Evolutionary conservation across 1,284 basidiomycete genomes (phyloP).

Genomic region (Leccinum subrobustum): DNA sequence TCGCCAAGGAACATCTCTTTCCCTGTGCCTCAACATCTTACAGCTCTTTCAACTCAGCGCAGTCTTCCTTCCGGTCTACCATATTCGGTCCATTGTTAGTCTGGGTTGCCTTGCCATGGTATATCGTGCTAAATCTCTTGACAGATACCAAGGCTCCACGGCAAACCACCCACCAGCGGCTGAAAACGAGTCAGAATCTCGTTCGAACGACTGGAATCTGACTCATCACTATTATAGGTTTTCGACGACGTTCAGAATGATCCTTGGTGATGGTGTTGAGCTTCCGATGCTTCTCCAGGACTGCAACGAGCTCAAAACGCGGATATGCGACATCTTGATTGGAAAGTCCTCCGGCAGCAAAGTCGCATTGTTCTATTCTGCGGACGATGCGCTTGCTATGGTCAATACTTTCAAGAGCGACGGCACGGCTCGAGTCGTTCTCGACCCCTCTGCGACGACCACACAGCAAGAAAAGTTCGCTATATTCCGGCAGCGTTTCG

Average conservation of each 20-base stretch:
- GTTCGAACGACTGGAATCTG: background rate
- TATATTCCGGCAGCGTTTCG: constrained; percentile 44
- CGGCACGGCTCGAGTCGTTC: constrained; percentile 46
- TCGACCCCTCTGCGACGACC: constrained; percentile 38
- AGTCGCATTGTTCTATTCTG: constrained; percentile 55
- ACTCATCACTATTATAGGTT: constrained; percentile 16
- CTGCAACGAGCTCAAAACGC: constrained; percentile 27
- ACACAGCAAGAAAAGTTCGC: constrained; percentile 44
- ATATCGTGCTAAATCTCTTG: constrained; percentile 11
- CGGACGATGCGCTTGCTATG: constrained; percentile 42
- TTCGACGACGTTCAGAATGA: constrained; percentile 30
- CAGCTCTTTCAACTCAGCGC: constrained; percentile 16
- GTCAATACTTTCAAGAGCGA: constrained; percentile 49
- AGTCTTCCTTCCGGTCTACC: constrained; percentile 37
- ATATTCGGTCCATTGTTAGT: constrained; percentile 61
- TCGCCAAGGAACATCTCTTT: constrained; percentile 46
- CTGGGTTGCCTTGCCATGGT: background rate
- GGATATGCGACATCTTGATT: constrained; percentile 37
- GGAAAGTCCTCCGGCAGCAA: constrained; percentile 38
- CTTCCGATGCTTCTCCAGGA: constrained; percentile 43
- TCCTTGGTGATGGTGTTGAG: constrained; percentile 28
- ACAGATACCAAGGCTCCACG: constrained; percentile 29
- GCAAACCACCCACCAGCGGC: background rate
- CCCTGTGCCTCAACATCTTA: constrained; percentile 34
- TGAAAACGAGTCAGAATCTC: constrained; percentile 25